Evolutionary conservation across 2,329 filamentous ascomycete species (phyloP), one percentile per base, ranked within the genome.

Genomic region (Aspergillus ochraceus): DNA sequence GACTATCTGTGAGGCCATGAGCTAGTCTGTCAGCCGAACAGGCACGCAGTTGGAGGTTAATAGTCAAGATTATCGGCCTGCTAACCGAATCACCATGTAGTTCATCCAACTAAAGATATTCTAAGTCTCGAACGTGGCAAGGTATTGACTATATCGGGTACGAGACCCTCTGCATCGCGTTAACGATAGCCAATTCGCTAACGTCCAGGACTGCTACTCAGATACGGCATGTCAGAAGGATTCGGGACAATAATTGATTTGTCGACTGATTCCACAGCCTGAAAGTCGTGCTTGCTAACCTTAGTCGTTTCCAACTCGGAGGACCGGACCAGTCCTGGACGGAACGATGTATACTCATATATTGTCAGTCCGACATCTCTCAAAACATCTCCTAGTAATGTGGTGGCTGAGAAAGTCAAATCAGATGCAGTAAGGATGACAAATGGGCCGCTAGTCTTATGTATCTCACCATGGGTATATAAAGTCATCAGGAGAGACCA

Each of bases 341-440:
- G 4, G n/a, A 39, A 39, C 11, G 36, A 39, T 36, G 14, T 17
- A 17, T 14, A 6, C 36, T 39, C 36, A n/a, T 39, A 12, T 17
- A 3, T 11, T 39, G 14, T 14, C 36, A 39, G 36, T 17, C 36
- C 14, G 14, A 39, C 36, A 17, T 39, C 36, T 39, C n/a, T n/a
- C 36, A 39, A 39, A 39, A 1, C 36, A 14, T 14, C 36, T 39
- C 36, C 36, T 39, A 39, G 2, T 39, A 14, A 39, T 39, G 36
- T 39, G 36, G 12, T 39, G 36, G 14, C 36, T 39, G 14, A 39
- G 36, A 39, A 12, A 39, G 65, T 65, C 32, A 60, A 64, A 19
- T 30, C 29, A 2, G 63, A 68, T 49, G 52, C 22, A 29, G 61
- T 54, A 45, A 67, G 55, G 12, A 59, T 64, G 20, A 62, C 49